phyloP scores from a whole-genome alignment of 78 protist species.

The Dictyostelium intermedium region DNA sequence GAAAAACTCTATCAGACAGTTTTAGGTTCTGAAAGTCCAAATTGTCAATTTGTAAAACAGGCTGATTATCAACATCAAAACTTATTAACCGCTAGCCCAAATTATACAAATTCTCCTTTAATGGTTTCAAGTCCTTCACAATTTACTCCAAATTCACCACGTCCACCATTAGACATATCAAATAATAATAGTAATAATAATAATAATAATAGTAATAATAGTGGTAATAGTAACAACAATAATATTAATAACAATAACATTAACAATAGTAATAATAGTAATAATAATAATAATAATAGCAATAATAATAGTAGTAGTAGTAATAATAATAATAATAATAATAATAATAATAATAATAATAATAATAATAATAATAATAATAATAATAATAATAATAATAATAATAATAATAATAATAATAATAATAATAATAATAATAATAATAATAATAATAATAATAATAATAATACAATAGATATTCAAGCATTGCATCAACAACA shows the following conservation, averaged over 20 bases:
- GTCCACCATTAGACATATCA: not conserved
- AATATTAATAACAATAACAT: too few relatives aligned
- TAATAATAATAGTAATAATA: not conserved
- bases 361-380: not conserved
- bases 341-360: not conserved
- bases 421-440: not conserved
- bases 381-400: not conserved
- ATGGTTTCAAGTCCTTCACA: not conserved
- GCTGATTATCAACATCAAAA: conserved; percentile 14
- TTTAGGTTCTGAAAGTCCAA: not conserved
- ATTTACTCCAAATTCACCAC: not conserved
- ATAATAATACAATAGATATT: not conserved
- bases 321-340: too few relatives aligned
- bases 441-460: not conserved
- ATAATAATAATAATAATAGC: too few relatives aligned
- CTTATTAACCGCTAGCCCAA: not conserved
- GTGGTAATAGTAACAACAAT: too few relatives aligned
- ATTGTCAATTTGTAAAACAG: not conserved
- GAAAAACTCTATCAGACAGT: conserved; percentile 45
- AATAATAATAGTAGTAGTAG: too few relatives aligned
- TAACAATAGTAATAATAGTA: too few relatives aligned
- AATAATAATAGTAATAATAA: not conserved
- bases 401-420: not conserved
- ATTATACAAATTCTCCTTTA: not conserved
- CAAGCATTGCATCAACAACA: conserved; percentile 11